Base-by-base conservation (phyloP, 768 basidiomycete genomes). In the Suillus hirtellus region DNA sequence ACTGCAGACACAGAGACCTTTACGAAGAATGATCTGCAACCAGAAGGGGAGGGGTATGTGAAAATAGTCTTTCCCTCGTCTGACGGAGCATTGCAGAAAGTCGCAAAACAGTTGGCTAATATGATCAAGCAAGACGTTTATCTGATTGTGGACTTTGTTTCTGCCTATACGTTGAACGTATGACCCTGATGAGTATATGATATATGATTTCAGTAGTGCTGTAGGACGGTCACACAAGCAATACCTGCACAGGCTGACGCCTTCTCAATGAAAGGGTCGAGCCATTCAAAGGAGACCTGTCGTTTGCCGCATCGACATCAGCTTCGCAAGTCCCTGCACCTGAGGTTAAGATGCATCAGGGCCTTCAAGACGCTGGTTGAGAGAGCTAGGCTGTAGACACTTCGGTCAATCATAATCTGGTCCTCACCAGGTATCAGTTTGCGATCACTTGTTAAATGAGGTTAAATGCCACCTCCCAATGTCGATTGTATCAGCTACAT, bases 1-100 rank as follows among this genome's bases (percentile, higher is more conserved):
- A 65, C 2, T 64, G 67, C 53, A 62, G 40, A 31, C 65, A 69
- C 24, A 61, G 66, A 61, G 66, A 66, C 0, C 70, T 73, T 40
- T 74, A 74, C 47, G 63, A 67, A 8, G 68, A 70, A 46, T 31
- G 31, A 31, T 31, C 31, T 1, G 31, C 31, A 31, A 31, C 31
- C 31, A 31, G 31, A 31, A 31, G 24, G 24, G 24, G 24, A 49
- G 47, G 47, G 24, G 14, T 6, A 14, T 24, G 2, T 24, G 46
- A 49, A 11, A 47, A 14, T 21, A 31, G 31, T 31, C 31, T 31
- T 31, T 31, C 14, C 24, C 21, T 21, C 47, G 14, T 24, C 19
- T 43, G 21, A 49, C 12, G 11, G 3, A 24, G 47, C 47, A 7
- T 49, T 27, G 47, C 24, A 11, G 24, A 14, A 49, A 49, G 24